phyloP scores from a whole-genome alignment of 1,139 yeast genomes.

The Lodderomyces theae region DNA sequence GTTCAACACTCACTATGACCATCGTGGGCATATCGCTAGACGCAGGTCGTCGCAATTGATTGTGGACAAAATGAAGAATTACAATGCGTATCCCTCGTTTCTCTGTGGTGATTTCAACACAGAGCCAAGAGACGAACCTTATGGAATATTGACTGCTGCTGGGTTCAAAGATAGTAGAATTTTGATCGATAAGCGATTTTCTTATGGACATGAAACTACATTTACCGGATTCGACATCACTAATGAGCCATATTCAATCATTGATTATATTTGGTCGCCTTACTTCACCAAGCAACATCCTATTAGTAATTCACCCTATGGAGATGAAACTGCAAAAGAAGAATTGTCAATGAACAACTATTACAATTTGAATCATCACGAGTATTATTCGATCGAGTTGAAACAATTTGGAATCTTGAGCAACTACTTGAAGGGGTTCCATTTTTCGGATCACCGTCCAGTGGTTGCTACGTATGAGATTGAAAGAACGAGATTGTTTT shows the following conservation, averaged over 20 bases:
- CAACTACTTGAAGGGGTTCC: conserved; percentile 36
- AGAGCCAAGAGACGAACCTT: conserved; percentile 51
- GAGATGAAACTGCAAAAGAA: conserved; percentile 14
- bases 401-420: conserved; percentile 42
- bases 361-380: conserved; percentile 14
- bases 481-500: conserved; percentile 11
- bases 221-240: conserved; percentile 45
- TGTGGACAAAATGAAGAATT: conserved; percentile 36
- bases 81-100: conserved; percentile 41
- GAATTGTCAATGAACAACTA: conserved; percentile 9
- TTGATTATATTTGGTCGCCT: conserved; percentile 46
- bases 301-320: not conserved
- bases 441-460: conserved; percentile 25
- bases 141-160: conserved; percentile 33
- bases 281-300: conserved; percentile 8
- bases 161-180: conserved; percentile 36
- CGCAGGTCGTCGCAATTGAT: conserved; percentile 47
- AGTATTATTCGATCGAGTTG: conserved; percentile 16
- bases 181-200: conserved; percentile 18
- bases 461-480: conserved; percentile 20
- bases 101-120: conserved; percentile 56
- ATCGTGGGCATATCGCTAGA: conserved; percentile 48
- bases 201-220: conserved; percentile 43
- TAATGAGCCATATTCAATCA: conserved; percentile 28
- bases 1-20: conserved; percentile 61